phyloP scores from a whole-genome alignment of 768 basidiomycete species.

The Lentinula sp. region DNA sequence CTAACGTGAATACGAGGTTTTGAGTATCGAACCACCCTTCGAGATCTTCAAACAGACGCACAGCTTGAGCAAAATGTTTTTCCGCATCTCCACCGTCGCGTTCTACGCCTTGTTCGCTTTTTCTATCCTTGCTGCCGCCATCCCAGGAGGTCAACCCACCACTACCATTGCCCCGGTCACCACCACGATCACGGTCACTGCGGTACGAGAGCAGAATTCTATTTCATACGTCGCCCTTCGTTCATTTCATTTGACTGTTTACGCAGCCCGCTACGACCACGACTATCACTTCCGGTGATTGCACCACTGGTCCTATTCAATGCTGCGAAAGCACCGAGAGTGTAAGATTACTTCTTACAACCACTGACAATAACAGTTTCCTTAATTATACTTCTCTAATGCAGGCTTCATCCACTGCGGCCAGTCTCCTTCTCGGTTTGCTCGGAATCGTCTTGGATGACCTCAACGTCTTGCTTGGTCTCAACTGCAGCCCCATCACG shows the following conservation, averaged over 20 bases:
- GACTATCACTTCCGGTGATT: background rate
- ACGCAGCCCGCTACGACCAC: background rate
- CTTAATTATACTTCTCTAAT: too few relatives aligned
- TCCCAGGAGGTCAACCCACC: background rate
- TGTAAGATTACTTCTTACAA: background rate
- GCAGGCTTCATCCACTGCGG: background rate
- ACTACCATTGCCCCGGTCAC: background rate
- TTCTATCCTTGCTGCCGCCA: slow-evolving; percentile 2
- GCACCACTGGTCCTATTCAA: background rate
- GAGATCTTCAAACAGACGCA: background rate
- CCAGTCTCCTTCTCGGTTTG: background rate
- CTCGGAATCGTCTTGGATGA: slow-evolving; percentile 1
- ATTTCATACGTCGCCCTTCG: too few relatives aligned
- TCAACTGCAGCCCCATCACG: slow-evolving; percentile 4
- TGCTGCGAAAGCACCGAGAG: background rate
- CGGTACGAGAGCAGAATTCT: background rate
- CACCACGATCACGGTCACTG: slow-evolving; percentile 1
- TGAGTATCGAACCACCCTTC: background rate
- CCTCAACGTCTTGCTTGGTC: background rate
- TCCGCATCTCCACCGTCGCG: background rate
- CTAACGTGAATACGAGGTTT: background rate
- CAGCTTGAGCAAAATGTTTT: background rate
- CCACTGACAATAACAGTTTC: background rate
- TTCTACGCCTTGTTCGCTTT: slow-evolving; percentile 1
- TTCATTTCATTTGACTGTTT: background rate